A percentile compares a stretch with the other conserved stretches of the same genome.
These are phyloP conservation scores for Casuarina equisetifolia DNA, from an alignment of 306 rosid species.

Conservation along the genomic window DNA sequence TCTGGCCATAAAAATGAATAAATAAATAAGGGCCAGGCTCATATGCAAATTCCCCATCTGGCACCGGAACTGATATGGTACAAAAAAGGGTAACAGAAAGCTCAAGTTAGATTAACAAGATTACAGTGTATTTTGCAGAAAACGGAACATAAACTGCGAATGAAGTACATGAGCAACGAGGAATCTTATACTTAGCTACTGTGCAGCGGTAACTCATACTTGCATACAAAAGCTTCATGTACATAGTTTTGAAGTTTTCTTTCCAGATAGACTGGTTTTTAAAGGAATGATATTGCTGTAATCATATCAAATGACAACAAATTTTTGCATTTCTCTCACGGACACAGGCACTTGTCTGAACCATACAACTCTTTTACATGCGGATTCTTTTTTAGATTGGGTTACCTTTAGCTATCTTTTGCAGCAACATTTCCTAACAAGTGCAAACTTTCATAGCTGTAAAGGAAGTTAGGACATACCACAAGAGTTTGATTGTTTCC, in stretches of 20 bases:
- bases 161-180: background rate
- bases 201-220: background rate
- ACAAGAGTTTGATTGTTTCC: constrained; percentile 62
- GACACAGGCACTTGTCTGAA: background rate
- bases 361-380: background rate
- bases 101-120: background rate
- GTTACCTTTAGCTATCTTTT: background rate
- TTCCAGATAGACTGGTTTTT: background rate
- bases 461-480: constrained; percentile 40
- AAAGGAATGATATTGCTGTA: background rate
- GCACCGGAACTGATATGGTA: background rate
- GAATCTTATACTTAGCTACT: background rate
- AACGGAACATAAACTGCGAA: background rate
- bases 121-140: background rate
- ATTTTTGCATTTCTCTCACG: background rate
- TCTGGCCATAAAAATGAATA: background rate
- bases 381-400: constrained; percentile 4
- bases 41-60: constrained; percentile 2
- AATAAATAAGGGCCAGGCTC: background rate
- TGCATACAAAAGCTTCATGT: constrained; percentile 2
- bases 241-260: background rate
- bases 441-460: background rate
- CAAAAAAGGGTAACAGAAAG: background rate
- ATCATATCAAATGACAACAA: background rate
- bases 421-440: background rate